These are phyloP conservation scores for Sarocladium kiliense DNA, from an alignment of 2,329 filamentous ascomycete genomes.

Conservation along the genomic window DNA sequence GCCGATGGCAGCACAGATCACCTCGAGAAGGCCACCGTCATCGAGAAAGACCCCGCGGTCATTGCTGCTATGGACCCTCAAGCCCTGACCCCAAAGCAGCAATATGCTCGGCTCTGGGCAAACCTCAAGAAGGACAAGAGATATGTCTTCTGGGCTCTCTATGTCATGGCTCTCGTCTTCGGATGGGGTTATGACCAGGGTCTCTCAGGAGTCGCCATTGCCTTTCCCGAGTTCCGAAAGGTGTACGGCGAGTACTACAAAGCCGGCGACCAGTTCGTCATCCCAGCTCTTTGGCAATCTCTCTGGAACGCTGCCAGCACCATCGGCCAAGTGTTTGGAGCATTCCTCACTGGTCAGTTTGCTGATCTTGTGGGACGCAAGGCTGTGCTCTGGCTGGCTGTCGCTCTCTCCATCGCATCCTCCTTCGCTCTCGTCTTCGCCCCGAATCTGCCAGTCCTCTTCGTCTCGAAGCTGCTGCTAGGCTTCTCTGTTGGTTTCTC, in stretches of 20 bases:
- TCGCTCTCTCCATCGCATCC: constrained; percentile 17
- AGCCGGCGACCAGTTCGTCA: constrained; percentile 23
- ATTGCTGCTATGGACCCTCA: constrained; percentile 7
- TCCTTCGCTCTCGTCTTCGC: constrained; percentile 23
- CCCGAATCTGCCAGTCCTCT: constrained; percentile 20
- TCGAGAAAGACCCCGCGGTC: not conserved
- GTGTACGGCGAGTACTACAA: constrained; percentile 27
- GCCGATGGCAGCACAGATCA: constrained; percentile 1
- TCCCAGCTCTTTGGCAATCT: constrained; percentile 30
- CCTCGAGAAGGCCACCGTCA: not conserved
- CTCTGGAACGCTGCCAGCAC: constrained; percentile 31
- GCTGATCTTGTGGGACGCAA: constrained; percentile 19
- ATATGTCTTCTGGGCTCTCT: constrained; percentile 22
- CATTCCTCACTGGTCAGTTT: constrained; percentile 21
- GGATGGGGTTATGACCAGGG: constrained; percentile 30
- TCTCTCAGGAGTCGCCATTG: constrained; percentile 28
- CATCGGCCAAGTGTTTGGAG: constrained; percentile 24
- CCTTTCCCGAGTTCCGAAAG: constrained; percentile 28
- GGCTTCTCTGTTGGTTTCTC: constrained; percentile 21
- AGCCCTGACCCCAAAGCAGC: constrained; percentile 20
- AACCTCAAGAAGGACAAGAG: constrained; percentile 22
- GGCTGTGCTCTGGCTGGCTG: constrained; percentile 19
- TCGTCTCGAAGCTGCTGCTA: constrained; percentile 22
- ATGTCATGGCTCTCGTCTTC: constrained; percentile 28
- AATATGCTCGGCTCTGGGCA: constrained; percentile 21